Base-by-base conservation (phyloP, 345 rosid species). In the Populus euphratica region DNA sequence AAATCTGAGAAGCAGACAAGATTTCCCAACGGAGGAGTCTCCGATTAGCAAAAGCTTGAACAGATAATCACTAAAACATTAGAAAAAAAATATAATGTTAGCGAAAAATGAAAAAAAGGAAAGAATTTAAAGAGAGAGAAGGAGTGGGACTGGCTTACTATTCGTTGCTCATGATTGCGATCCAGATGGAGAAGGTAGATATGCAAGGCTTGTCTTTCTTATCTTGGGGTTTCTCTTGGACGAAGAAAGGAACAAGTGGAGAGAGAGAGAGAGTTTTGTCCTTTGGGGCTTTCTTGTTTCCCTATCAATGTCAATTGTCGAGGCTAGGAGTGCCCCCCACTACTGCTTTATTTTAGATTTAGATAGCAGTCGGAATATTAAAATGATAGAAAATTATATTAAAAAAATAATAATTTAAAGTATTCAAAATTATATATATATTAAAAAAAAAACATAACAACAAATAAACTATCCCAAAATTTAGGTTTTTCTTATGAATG, bases 1-100 rank as follows among this genome's bases (percentile, higher is more conserved):
- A 64, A 90, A 92, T 82, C 97, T 83, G 72, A 92, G 94, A 76
- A 92, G 97, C 68, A 92, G 79, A 31, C 94, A 89, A 2, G 97
- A 92, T 87, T 92, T 92, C 11, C 97, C 97, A 66, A 90, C 97
- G 17, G 97, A 90, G 1, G 97, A 92, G 82, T 92, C 97, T 35
- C 97, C 97, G 74, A 92, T 90, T 67, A 92, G 85, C 86, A 92
- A 78, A 73, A 90, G 97, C 88, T 92, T 89, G 77, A 92, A 92
- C 77, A 92, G 87, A 73, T 92, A 92, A 83, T 91, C 95, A 68
- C 95, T 91, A 85, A 76, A 71, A 73, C 75, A 25, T 70, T 70
- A 70, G 6, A 36, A 56, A 74, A 50, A 76, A 65, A 3, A 14
- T 73, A 59, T 16, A 69, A 63, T 39, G 47, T 6, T 8, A 27